Evolutionary conservation across 345 rosid species (phyloP).

Genomic region (Stellera chamaejasme): DNA sequence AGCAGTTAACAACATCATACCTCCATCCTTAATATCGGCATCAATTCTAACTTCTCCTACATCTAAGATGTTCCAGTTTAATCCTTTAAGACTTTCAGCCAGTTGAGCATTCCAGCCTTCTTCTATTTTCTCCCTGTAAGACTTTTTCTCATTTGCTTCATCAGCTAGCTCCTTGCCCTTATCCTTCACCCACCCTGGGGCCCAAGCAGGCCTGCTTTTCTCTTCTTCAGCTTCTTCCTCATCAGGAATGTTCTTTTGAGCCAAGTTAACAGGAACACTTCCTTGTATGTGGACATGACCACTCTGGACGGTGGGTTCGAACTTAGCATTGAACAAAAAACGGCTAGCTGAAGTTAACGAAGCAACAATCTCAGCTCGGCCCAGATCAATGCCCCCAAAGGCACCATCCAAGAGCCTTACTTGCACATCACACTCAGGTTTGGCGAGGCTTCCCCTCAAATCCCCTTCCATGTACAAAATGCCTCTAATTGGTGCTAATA

Average conservation of each 20-base stretch:
- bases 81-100: constrained; percentile 83
- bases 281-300: constrained; percentile 99
- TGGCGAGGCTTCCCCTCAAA: constrained; percentile 88
- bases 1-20: constrained; percentile 93
- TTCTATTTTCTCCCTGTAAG: constrained; percentile 64
- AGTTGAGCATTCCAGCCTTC: constrained; percentile 83
- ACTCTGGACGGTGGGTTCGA: constrained; percentile 77
- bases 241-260: constrained; percentile 45
- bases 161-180: constrained; percentile 42
- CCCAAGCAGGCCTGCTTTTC: constrained; percentile 39
- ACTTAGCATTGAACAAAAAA: constrained; percentile 89
- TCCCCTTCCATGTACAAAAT: constrained; percentile 98
- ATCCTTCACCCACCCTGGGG: constrained; percentile 75
- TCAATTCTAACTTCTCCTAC: constrained; percentile 92
- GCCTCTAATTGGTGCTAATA: constrained; percentile 81
- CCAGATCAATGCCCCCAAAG: constrained; percentile 90
- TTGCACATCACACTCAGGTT: constrained; percentile 97
- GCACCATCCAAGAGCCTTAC: constrained; percentile 95
- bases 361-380: constrained; percentile 94
- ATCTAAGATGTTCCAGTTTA: constrained; percentile 86
- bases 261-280: constrained; percentile 79
- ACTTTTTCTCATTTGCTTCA: constrained; percentile 46
- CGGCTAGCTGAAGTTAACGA: constrained; percentile 86
- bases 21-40: constrained; percentile 97
- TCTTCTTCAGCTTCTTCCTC: constrained; percentile 60